Conservation (phyloP, 2,329 filamentous ascomycete genomes). For the Alternaria viburni region DNA sequence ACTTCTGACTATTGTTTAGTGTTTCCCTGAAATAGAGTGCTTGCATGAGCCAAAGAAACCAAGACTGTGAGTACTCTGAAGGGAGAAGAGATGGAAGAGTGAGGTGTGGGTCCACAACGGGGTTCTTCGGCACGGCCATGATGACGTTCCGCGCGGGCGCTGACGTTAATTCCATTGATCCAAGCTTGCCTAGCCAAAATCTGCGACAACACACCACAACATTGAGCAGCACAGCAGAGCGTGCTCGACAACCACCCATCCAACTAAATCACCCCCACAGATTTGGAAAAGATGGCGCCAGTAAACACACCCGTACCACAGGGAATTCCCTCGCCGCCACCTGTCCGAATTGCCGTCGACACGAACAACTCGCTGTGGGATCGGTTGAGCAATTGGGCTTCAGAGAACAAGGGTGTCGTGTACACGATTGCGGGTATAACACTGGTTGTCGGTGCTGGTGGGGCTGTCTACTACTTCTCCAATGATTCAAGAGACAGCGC, state of each 20-base stretch:
- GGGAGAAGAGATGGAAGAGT: neutral
- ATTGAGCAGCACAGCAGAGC: constrained; percentile 19
- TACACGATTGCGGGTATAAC: constrained; percentile 97
- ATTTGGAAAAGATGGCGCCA: constrained; percentile 37
- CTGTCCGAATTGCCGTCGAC: constrained; percentile 44
- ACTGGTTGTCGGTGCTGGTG: constrained; percentile 87
- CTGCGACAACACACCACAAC: constrained; percentile 23
- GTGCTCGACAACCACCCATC: constrained; percentile 4
- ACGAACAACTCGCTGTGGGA: constrained; percentile 77
- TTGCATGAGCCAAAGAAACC: no score
- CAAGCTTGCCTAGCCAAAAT: constrained; percentile 21
- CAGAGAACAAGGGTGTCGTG: constrained; percentile 92
- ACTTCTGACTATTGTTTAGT: neutral
- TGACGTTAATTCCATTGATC: neutral
- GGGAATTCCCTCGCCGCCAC: constrained; percentile 41
- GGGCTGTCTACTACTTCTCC: constrained; percentile 87
- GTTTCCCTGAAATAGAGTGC: neutral
- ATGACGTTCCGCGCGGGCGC: neutral
- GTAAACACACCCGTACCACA: constrained; percentile 37
- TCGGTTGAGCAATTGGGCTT: constrained; percentile 87
- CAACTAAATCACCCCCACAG: constrained; percentile 4
- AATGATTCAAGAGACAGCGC: constrained; percentile 55
- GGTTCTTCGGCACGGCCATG: neutral
- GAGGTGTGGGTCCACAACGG: neutral
- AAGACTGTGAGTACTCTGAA: neutral